Evolutionary conservation across 2,329 filamentous ascomycete genomes (phyloP), one percentile per base, ranked within the genome.

Genomic region (Penicillium sp.): DNA sequence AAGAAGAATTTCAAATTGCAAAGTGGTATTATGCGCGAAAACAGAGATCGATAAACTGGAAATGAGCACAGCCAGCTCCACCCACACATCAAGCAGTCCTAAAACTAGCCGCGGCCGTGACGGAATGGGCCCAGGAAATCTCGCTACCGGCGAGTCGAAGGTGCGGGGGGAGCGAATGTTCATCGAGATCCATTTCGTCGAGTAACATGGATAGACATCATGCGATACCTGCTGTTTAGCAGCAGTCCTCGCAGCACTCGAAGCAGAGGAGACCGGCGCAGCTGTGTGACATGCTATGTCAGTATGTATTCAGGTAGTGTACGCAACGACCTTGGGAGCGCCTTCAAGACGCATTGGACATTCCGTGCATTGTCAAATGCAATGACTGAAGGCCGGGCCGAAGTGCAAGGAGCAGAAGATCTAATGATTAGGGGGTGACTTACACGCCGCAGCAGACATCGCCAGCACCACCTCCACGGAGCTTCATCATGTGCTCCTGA

Each of bases 391-490:
- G 8, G 13, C 14, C 30, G 51, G 35, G 16, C 51, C 25, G n/a
- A 7, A 22, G 7, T 16, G n/a, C 10, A 53, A 25, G 35, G 19
- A 10, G 16, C 25, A 13, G 1, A 3, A 5, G 11, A 38, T 22
- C 19, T 19, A 26, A 40, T 35, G 10, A 22, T 30, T 1, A 22
- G 28, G 8, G 4, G 43, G 57, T 4, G 8, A 68, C 70, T 64
- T 66, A 75, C 73, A 74, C 33, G 65, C 73, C 73, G 52, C 73
- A 75, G 66, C 72, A 75, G 33, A 74, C 46, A 45, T 73, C 70
- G 14, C 72, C 70, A 14, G 59, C 64, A 42, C 68, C 71, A 57
- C 72, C 73, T 60, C 73, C 73, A 28, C 73, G 73, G 28, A 75
- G 68, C 43, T 72, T 69, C 67, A 71, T 64, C 55, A 58, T 57